phyloP scores from a whole-genome alignment of 176 grass and related monocot genomes.

The Secale cereale region DNA sequence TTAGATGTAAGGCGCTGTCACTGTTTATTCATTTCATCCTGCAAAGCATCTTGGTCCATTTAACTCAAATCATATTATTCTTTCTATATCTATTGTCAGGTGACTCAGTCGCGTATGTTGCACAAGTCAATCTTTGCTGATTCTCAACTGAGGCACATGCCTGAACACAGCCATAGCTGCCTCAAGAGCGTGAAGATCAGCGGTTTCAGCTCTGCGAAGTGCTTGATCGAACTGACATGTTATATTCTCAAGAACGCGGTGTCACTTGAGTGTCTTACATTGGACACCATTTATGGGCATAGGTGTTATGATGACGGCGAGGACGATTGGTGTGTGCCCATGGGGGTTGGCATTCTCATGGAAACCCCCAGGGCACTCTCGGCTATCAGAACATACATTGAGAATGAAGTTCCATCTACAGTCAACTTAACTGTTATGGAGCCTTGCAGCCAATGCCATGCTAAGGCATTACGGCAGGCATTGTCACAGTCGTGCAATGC shows the following conservation, averaged over 20 bases:
- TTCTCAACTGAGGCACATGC: background rate
- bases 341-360: background rate
- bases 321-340: background rate
- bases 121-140: background rate
- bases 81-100: background rate
- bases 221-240: background rate
- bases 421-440: background rate
- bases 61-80: background rate
- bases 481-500: background rate
- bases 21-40: background rate
- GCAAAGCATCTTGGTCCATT: background rate
- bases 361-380: background rate
- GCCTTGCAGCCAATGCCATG: background rate
- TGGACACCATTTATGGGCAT: background rate
- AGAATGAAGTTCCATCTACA: background rate
- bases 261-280: background rate
- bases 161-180: background rate
- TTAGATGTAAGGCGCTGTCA: background rate
- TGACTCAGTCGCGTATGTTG: background rate
- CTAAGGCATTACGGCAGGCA: background rate
- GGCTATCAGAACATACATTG: background rate
- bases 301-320: background rate
- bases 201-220: background rate
- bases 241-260: background rate
- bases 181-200: background rate